These are phyloP conservation scores for Penicillium lividum DNA, from an alignment of 495 filamentous ascomycete species.

Conservation along the genomic window DNA sequence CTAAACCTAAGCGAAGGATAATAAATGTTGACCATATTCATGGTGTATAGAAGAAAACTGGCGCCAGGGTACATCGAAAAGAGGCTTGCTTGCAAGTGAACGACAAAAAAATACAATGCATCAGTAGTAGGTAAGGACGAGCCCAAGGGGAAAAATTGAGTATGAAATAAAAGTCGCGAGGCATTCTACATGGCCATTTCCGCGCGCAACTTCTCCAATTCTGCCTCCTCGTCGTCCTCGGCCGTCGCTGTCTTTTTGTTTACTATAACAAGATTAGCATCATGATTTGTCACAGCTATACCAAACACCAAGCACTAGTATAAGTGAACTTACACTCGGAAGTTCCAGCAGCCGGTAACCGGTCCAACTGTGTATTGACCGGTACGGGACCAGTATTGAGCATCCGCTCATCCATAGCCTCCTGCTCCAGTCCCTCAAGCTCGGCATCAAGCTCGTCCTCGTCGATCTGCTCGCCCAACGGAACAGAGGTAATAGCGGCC, in stretches of 20 bases:
- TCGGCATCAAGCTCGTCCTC: slow-evolving; percentile 82
- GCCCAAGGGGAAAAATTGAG: slow-evolving; percentile 8
- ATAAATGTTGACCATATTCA: slow-evolving; percentile 14
- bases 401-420: slow-evolving; percentile 91
- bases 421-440: slow-evolving; percentile 76
- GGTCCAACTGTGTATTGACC: slow-evolving; percentile 66
- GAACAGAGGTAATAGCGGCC: slow-evolving; percentile 72
- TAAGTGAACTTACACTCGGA: slow-evolving; percentile 63
- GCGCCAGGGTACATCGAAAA: slow-evolving; percentile 20
- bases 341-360: slow-evolving; percentile 70
- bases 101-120: slow-evolving; percentile 24
- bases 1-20: neutral
- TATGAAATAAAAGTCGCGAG: slow-evolving; percentile 1
- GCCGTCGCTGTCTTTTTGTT: slow-evolving; percentile 53
- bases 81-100: slow-evolving; percentile 20
- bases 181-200: slow-evolving; percentile 84
- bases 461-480: slow-evolving; percentile 73
- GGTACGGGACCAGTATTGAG: slow-evolving; percentile 80
- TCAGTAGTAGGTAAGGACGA: slow-evolving; percentile 1
- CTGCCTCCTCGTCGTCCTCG: slow-evolving; percentile 89
- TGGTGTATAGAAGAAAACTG: slow-evolving; percentile 15
- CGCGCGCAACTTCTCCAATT: slow-evolving; percentile 88
- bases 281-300: neutral
- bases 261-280: slow-evolving; percentile 15
- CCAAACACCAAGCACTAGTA: neutral